A percentile compares a stretch with the other conserved stretches of the same genome.
phyloP scores from a whole-genome alignment of 805 yeast genomes.

The Suhomyces xylopsoci region DNA sequence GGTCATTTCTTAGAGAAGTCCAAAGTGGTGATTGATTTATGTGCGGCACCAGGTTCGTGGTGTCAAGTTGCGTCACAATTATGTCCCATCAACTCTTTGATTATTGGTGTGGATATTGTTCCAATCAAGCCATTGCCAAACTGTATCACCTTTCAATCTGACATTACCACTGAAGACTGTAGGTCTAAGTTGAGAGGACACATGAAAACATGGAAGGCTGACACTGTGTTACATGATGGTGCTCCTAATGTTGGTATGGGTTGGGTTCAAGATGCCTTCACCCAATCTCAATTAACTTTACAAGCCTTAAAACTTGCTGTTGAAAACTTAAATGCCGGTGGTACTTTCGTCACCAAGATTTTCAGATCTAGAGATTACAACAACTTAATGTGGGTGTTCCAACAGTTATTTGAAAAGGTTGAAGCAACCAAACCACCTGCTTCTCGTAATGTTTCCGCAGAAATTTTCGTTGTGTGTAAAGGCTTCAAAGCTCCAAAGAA shows the following conservation, averaged over 20 bases:
- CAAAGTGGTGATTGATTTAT: slow-evolving; percentile 92
- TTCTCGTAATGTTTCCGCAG: slow-evolving; percentile 98
- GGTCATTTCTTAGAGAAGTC: slow-evolving; percentile 94
- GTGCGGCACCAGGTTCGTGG: slow-evolving; percentile 99
- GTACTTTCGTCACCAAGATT: slow-evolving; percentile 93
- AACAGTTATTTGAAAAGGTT: slow-evolving; percentile 91
- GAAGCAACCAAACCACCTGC: slow-evolving; percentile 99
- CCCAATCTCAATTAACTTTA: slow-evolving; percentile 92
- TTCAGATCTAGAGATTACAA: slow-evolving; percentile 99
- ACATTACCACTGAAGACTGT: slow-evolving; percentile 97
- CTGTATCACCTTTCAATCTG: slow-evolving; percentile 90
- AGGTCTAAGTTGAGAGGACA: slow-evolving; percentile 91
- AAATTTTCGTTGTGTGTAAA: slow-evolving; percentile 94
- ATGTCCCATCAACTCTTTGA: slow-evolving; percentile 89
- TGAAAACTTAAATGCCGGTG: slow-evolving; percentile 87
- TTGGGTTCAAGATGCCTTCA: slow-evolving; percentile 99
- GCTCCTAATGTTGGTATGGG: slow-evolving; percentile 99
- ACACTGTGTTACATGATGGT: slow-evolving; percentile 97
- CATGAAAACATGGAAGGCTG: slow-evolving; percentile 98
- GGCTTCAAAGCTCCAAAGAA: slow-evolving; percentile 96
- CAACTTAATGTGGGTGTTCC: slow-evolving; percentile 95
- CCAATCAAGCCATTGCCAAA: slow-evolving; percentile 97
- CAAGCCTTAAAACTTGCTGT: slow-evolving; percentile 93
- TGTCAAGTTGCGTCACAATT: slow-evolving; percentile 96
- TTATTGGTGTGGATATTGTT: slow-evolving; percentile 98